A percentile compares a stretch with the other conserved stretches of the same genome.
Evolutionary conservation across 306 rosid species (phyloP).

Genomic region (Geum urbanum): DNA sequence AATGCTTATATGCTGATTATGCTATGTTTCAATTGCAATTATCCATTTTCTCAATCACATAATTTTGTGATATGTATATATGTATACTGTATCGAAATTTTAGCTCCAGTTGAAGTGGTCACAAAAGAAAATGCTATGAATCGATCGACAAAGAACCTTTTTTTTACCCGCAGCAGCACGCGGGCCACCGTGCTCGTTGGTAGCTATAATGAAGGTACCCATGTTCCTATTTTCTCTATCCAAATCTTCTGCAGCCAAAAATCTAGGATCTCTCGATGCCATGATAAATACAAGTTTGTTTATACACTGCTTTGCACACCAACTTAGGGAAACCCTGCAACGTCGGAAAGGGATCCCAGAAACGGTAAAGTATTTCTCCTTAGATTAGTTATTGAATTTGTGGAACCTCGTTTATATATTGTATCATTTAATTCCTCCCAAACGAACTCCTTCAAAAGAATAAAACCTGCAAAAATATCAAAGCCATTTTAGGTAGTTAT

Average conservation of each 20-base stretch:
- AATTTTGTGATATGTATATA: too few species aligned
- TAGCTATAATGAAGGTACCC: background rate
- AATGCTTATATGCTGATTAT: too few species aligned
- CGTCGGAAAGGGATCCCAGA: constrained; percentile 29
- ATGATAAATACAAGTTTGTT: constrained; percentile 31
- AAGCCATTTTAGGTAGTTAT: background rate
- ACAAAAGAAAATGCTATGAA: too few species aligned
- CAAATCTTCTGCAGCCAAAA: too few species aligned
- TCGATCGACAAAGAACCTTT: too few species aligned
- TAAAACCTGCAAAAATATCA: constrained; percentile 38
- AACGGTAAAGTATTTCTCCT: constrained; percentile 27
- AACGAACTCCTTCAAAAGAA: constrained; percentile 29
- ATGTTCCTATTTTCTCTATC: constrained; percentile 20
- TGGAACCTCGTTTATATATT: constrained; percentile 29
- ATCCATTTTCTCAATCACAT: too few species aligned
- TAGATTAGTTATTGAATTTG: constrained; percentile 31
- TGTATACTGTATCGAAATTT: too few species aligned
- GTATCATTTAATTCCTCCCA: constrained; percentile 35
- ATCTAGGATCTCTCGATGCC: constrained; percentile 31
- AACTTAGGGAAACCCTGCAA: constrained; percentile 32
- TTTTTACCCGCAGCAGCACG: too few species aligned
- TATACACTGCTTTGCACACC: constrained; percentile 33
- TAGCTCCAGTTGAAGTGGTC: too few species aligned
- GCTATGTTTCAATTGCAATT: too few species aligned
- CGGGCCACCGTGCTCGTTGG: background rate